Conservation (phyloP, 108 stramenopile species). For the Cyclotella baltica region DNA sequence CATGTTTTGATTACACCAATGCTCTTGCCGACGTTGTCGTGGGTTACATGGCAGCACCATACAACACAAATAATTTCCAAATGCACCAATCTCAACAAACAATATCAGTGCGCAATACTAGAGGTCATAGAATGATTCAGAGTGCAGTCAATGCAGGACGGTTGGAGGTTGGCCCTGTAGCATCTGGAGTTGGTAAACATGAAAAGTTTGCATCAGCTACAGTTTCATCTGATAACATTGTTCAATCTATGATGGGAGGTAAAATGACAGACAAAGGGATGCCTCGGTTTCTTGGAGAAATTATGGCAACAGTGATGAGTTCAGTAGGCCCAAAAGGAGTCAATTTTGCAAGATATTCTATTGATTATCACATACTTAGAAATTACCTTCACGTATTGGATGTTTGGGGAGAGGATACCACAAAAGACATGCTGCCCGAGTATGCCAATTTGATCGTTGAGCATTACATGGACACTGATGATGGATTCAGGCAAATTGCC, state of each 20-base stretch:
- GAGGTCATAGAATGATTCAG: slow-evolving; percentile 71
- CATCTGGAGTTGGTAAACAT: slow-evolving; percentile 64
- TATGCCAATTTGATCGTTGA: slow-evolving; percentile 66
- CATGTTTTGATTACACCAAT: slow-evolving; percentile 90
- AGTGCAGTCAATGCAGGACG: slow-evolving; percentile 58
- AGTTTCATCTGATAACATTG: slow-evolving; percentile 68
- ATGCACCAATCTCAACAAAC: slow-evolving; percentile 80
- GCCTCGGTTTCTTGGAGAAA: slow-evolving; percentile 69
- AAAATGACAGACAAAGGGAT: slow-evolving; percentile 64
- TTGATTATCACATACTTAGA: slow-evolving; percentile 85
- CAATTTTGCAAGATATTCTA: slow-evolving; percentile 80
- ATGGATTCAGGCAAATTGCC: slow-evolving; percentile 27
- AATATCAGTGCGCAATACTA: slow-evolving; percentile 73
- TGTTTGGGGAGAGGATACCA: slow-evolving; percentile 56
- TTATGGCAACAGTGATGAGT: slow-evolving; percentile 70
- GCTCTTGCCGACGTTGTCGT: slow-evolving; percentile 86
- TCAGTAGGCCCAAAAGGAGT: slow-evolving; percentile 73
- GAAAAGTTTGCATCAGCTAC: slow-evolving; percentile 71
- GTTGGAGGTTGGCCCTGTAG: slow-evolving; percentile 53
- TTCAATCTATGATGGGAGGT: slow-evolving; percentile 64
- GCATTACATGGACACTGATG: slow-evolving; percentile 61
- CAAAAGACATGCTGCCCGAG: slow-evolving; percentile 54
- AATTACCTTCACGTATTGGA: slow-evolving; percentile 78
- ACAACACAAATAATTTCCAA: slow-evolving; percentile 32
- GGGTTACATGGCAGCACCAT: slow-evolving; percentile 87